Evolutionary conservation across 1,284 basidiomycete genomes (phyloP).

Genomic region (Inonotus obliquus): DNA sequence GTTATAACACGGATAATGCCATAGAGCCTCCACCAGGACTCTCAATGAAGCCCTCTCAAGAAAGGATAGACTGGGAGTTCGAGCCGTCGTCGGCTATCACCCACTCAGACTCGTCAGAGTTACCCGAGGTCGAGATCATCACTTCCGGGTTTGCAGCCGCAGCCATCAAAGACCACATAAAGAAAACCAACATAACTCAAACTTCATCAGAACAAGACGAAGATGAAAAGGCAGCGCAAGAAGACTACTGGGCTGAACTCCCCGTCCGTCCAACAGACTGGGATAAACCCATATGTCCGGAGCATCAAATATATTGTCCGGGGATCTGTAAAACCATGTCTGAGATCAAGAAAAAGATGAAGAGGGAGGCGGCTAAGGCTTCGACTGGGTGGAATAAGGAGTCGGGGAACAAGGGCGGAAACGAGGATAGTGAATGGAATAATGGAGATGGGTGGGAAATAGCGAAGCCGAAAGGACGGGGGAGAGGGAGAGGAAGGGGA

Average conservation of each 20-base stretch:
- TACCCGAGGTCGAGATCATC: neutral
- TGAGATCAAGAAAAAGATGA: slow-evolving; percentile 11
- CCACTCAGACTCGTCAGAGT: neutral
- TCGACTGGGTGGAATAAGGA: neutral
- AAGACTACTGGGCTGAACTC: slow-evolving; percentile 1
- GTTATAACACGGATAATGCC: neutral
- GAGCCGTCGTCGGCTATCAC: neutral
- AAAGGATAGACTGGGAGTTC: neutral
- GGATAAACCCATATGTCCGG: slow-evolving; percentile 16
- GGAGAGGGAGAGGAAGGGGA: slow-evolving; percentile 2
- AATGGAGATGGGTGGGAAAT: slow-evolving; percentile 6
- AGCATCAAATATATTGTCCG: slow-evolving; percentile 5
- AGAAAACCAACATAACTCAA: neutral
- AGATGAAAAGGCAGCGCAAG: neutral
- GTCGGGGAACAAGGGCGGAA: neutral
- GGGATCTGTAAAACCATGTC: slow-evolving; percentile 6
- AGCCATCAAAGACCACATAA: neutral
- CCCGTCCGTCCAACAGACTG: slow-evolving; percentile 4
- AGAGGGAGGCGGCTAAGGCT: neutral
- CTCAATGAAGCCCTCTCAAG: neutral
- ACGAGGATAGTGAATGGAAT: neutral
- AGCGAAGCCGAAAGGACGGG: neutral
- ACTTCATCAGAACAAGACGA: neutral
- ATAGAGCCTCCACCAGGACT: slow-evolving; percentile 4
- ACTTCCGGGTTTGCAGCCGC: neutral